These are phyloP conservation scores for Erodium chrysanthum DNA, from an alignment of 441 rosid genomes.

Conservation along the genomic window DNA sequence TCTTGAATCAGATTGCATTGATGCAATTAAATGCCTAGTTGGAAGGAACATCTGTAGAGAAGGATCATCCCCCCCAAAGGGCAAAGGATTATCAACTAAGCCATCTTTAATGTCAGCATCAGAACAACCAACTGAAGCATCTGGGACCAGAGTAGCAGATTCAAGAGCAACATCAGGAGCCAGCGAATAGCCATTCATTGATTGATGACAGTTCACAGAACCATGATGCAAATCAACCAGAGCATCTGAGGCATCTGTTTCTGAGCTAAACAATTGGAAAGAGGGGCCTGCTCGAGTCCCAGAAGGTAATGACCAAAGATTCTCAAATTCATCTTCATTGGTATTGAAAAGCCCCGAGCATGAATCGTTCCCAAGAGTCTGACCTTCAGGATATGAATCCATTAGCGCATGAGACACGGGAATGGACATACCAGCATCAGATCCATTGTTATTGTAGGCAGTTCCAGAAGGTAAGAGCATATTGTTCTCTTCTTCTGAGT, in stretches of 20 bases:
- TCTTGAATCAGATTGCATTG: conserved; percentile 45
- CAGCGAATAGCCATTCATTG: conserved; percentile 54
- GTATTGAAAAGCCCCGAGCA: conserved; percentile 44
- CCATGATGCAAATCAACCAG: conserved; percentile 48
- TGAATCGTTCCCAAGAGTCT: conserved; percentile 38
- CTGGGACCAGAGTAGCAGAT: conserved; percentile 36
- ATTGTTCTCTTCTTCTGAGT: conserved; percentile 88
- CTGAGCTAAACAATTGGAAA: conserved; percentile 68
- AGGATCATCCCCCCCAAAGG: conserved; percentile 74
- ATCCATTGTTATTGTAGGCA: conserved; percentile 39
- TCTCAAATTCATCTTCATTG: conserved; percentile 59
- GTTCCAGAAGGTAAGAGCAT: conserved; percentile 39
- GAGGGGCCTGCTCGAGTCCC: conserved; percentile 59
- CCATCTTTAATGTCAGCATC: conserved; percentile 48
- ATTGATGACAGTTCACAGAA: conserved; percentile 40
- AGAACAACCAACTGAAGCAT: conserved; percentile 43
- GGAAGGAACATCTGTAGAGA: conserved; percentile 92
- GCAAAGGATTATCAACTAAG: conserved; percentile 76
- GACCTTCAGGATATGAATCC: conserved; percentile 53
- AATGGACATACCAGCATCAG: conserved; percentile 47
- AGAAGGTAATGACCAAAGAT: conserved; percentile 57
- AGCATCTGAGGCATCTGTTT: conserved; percentile 45
- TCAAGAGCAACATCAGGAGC: conserved; percentile 52
- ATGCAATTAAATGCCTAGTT: conserved; percentile 55
- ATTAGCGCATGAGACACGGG: conserved; percentile 46